Conservation (phyloP, 495 filamentous ascomycete genomes). For the Penicillium riverlandense region DNA sequence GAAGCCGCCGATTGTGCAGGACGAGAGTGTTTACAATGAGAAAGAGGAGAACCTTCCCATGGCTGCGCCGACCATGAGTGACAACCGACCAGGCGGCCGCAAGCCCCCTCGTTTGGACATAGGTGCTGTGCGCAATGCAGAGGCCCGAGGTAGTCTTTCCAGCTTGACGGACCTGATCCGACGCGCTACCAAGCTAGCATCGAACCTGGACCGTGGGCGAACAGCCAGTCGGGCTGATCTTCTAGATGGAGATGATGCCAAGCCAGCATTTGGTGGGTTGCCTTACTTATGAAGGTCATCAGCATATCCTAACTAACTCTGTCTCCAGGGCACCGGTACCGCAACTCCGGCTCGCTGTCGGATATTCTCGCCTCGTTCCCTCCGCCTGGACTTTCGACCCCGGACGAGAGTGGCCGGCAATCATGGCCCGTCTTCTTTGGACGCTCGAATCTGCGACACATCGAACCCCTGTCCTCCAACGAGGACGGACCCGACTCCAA, state of each 20-base stretch:
- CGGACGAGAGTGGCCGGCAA: slow-evolving; percentile 22
- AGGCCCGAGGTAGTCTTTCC: slow-evolving; percentile 78
- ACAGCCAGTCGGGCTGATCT: slow-evolving; percentile 65
- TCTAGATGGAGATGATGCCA: slow-evolving; percentile 18
- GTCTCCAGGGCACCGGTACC: slow-evolving; percentile 18
- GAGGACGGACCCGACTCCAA: slow-evolving; percentile 14
- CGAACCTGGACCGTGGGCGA: slow-evolving; percentile 79
- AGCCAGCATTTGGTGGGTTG: slow-evolving; percentile 19
- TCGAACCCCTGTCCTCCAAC: slow-evolving; percentile 20
- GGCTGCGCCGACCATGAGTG: slow-evolving; percentile 35
- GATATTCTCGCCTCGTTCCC: slow-evolving; percentile 92
- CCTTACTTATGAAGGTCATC: neutral
- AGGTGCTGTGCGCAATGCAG: slow-evolving; percentile 68
- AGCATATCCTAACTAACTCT: neutral
- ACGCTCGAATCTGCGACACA: slow-evolving; percentile 28
- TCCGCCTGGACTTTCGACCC: slow-evolving; percentile 60
- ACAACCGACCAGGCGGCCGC: slow-evolving; percentile 36
- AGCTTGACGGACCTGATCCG: slow-evolving; percentile 87
- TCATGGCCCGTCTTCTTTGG: slow-evolving; percentile 38
- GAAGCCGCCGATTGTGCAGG: slow-evolving; percentile 26
- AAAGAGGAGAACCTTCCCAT: slow-evolving; percentile 30
- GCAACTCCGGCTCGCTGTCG: slow-evolving; percentile 61
- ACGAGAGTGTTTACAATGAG: neutral
- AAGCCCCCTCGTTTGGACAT: slow-evolving; percentile 73
- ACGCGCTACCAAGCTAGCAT: slow-evolving; percentile 77